Conservation (phyloP, 257 asterid genomes). For the Eucommia ulmoides region DNA sequence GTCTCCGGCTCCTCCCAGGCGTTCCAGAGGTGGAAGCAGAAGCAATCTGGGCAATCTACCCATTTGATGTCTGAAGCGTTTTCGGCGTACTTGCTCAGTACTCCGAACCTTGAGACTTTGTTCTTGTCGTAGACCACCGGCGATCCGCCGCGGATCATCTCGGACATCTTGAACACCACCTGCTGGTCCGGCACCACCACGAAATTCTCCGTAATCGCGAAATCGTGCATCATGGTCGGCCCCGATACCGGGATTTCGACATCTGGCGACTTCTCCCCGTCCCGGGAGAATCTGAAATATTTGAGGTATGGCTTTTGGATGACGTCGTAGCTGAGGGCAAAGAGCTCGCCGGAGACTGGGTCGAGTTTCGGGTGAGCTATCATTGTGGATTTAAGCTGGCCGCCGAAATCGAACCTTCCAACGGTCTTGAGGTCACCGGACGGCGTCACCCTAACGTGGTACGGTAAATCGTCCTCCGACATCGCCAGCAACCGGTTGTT, state of each 20-base stretch:
- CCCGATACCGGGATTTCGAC: constrained; percentile 73
- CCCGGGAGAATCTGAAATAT: constrained; percentile 49
- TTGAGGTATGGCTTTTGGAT: constrained; percentile 77
- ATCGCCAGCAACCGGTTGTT: constrained; percentile 70
- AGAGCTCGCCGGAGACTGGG: constrained; percentile 79
- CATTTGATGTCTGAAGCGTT: constrained; percentile 38
- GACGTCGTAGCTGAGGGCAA: constrained; percentile 86
- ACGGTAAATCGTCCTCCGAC: constrained; percentile 96
- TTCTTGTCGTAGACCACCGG: constrained; percentile 74
- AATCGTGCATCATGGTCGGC: constrained; percentile 99
- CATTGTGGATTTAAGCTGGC: constrained; percentile 65
- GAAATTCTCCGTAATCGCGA: constrained; percentile 77
- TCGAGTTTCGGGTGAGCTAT: constrained; percentile 95
- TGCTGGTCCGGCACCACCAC: constrained; percentile 90
- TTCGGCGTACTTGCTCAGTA: constrained; percentile 43
- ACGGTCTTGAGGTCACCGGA: constrained; percentile 67
- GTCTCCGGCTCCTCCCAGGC: constrained; percentile 94
- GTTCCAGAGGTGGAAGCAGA: constrained; percentile 95
- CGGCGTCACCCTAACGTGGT: constrained; percentile 55
- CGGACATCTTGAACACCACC: constrained; percentile 85
- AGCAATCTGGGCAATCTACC: constrained; percentile 83
- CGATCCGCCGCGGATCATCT: constrained; percentile 87
- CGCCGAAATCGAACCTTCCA: constrained; percentile 43
- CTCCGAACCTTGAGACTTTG: constrained; percentile 65
- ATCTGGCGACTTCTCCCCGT: constrained; percentile 62